Evolutionary conservation across 306 rosid genomes (phyloP).

Genomic region (Lagenaria siceraria): DNA sequence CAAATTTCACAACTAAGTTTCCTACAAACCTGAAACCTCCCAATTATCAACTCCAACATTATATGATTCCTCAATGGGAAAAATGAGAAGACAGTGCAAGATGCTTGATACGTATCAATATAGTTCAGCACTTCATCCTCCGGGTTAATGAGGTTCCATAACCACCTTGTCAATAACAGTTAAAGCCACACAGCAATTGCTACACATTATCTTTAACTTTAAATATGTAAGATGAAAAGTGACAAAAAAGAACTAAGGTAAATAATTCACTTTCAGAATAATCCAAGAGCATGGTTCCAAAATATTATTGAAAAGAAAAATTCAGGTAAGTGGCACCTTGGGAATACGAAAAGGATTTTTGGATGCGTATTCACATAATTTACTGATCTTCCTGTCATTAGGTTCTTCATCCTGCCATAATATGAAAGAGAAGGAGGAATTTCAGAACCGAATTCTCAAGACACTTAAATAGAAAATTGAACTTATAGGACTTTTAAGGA

Average conservation of each 20-base stretch:
- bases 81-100: not conserved
- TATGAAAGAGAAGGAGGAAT: not conserved
- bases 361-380: constrained; percentile 69
- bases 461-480: not conserved
- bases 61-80: not conserved
- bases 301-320: not conserved
- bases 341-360: constrained; percentile 83
- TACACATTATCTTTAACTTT: not conserved
- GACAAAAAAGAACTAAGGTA: not conserved
- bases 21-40: not conserved
- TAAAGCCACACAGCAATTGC: not conserved
- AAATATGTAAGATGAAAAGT: not conserved
- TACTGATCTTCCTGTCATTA: constrained; percentile 65
- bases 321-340: constrained; percentile 26
- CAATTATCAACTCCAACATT: not conserved
- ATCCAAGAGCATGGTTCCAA: not conserved
- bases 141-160: not conserved
- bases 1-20: not conserved
- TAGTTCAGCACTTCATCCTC: not conserved
- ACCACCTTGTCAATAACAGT: not conserved
- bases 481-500: no score
- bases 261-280: not conserved
- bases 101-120: not conserved
- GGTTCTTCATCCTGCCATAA: constrained; percentile 62
- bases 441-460: constrained; percentile 5